phyloP scores from a whole-genome alignment of 2,329 filamentous ascomycete species.

The Alternaria arbusti region DNA sequence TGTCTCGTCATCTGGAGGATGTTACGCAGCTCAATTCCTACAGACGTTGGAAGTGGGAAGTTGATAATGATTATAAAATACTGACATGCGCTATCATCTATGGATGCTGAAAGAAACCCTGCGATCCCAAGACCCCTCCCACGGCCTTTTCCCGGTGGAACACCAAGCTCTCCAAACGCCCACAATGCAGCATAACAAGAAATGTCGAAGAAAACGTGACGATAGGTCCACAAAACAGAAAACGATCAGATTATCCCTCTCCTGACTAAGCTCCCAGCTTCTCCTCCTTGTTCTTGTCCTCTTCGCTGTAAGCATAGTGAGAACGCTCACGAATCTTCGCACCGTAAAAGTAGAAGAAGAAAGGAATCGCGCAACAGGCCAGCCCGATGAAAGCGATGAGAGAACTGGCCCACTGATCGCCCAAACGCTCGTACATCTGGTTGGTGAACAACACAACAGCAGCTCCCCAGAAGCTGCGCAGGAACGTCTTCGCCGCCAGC shows the following conservation, averaged over 20 bases:
- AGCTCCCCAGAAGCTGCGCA: constrained; percentile 82
- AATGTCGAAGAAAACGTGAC: not conserved
- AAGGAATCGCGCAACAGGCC: constrained; percentile 82
- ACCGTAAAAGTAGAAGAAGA: constrained; percentile 80
- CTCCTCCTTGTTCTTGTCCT: constrained; percentile 54
- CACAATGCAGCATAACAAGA: constrained; percentile 13
- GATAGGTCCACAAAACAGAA: constrained; percentile 5
- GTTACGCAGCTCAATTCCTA: no score
- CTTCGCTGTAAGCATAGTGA: constrained; percentile 73
- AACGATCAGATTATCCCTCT: not conserved
- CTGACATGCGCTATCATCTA: not conserved
- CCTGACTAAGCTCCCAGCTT: constrained; percentile 25
- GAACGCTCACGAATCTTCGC: constrained; percentile 71
- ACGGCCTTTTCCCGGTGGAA: not conserved
- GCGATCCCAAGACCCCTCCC: not conserved
- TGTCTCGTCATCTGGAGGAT: no score
- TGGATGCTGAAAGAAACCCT: not conserved
- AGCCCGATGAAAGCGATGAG: constrained; percentile 76
- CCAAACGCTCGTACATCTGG: constrained; percentile 72
- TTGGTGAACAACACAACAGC: constrained; percentile 77
- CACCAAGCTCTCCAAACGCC: constrained; percentile 7
- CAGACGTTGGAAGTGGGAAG: not conserved
- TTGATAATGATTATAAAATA: not conserved
- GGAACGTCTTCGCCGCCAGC: constrained; percentile 80
- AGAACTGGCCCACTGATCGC: constrained; percentile 76